These are phyloP conservation scores for Nicotiana tomentosiformis DNA, from an alignment of 257 asterid species.

Conservation along the genomic window DNA sequence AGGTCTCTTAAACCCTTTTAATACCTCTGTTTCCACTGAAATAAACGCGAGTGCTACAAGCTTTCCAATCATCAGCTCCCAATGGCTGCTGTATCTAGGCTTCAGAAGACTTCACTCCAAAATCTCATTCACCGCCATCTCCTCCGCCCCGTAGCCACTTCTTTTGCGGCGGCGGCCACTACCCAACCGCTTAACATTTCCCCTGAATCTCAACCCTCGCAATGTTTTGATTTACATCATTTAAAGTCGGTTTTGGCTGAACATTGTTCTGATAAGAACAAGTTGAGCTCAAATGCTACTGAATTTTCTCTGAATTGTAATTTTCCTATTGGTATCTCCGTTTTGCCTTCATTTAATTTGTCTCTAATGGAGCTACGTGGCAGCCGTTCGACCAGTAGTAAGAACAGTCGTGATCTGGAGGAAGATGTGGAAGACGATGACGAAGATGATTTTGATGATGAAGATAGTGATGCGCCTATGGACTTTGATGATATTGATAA, in stretches of 20 bases:
- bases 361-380: conserved; percentile 2
- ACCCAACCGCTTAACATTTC: neutral
- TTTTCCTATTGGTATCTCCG: neutral
- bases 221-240: neutral
- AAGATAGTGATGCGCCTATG: neutral
- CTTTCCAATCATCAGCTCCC: neutral
- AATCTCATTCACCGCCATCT: neutral
- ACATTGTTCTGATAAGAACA: neutral
- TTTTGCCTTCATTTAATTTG: neutral
- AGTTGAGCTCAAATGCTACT: neutral
- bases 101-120: neutral
- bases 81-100: neutral
- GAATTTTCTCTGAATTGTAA: neutral
- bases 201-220: neutral
- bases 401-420: neutral
- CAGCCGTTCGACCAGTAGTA: neutral
- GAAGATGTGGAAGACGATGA: neutral
- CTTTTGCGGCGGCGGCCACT: neutral
- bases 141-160: neutral
- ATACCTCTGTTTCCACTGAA: neutral
- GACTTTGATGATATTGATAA: neutral
- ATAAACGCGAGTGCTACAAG: neutral
- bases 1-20: neutral
- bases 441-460: neutral
- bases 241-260: neutral